Base-by-base conservation (phyloP, 306 rosid genomes). In the Pachyrhizus erosus region DNA sequence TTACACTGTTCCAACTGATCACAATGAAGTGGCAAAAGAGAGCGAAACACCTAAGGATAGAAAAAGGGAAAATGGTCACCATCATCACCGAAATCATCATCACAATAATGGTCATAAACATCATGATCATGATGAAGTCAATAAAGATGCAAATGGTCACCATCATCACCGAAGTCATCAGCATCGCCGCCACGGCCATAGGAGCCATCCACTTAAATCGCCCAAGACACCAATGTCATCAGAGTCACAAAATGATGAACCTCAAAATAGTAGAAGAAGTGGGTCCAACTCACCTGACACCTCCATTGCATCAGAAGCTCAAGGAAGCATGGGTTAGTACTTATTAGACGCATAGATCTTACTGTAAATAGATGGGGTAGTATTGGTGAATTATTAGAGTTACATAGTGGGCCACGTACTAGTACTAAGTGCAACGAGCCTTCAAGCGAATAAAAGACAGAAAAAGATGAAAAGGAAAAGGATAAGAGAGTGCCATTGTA, bases 1-100 rank as follows among this genome's bases (percentile, higher is more conserved):
- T n/a, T 96, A 87, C 81, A 87, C 88, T 0, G 93, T 87, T 70
- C 92, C 98, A 1, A 0, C 86, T 3, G 90, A 78, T 5, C 45
- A n/a, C 0, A 79, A 55, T 55, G 76, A 54, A 48, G 76, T 48
- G 8, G 2, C 70, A 15, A 64, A 64, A 65, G 71, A 65, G 26
- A 37, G 2, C 37, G 72, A 66, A 46, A 24, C 21, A 2, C 86
- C 80, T 0, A 85, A 57, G 72, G 90, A 87, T 72, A 37, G 33
- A 34, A 89, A 70, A 80, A 92, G 77, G 45, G 91, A 87, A 48
- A 80, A 51, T 58, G 60, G 82, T 49, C 77, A 84, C 1, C 84
- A 80, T 4, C 75, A 62, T 20, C 55, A 49, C 2, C 72, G 70
- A 1, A 58, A 58, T 21, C 90, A 70, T n/a, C 77, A 74, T 42